phyloP scores from a whole-genome alignment of 2,329 filamentous ascomycete species.

The Sarocladium brachiariae region DNA sequence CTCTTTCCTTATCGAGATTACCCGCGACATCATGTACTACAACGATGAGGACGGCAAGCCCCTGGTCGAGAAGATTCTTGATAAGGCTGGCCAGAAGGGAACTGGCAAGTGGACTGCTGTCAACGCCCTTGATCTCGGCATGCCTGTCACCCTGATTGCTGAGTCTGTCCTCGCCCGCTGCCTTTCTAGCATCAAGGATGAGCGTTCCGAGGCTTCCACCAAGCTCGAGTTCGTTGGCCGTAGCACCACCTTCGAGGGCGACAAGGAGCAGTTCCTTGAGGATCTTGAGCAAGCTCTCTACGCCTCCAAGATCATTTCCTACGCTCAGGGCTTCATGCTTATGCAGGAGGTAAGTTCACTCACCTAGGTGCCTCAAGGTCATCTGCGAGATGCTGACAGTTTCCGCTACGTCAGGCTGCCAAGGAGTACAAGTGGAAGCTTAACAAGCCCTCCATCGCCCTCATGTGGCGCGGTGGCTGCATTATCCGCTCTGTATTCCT shows the following conservation, averaged over 20 bases:
- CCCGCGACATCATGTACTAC: constrained; percentile 96
- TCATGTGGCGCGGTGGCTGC: constrained; percentile 99
- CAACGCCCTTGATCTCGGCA: constrained; percentile 95
- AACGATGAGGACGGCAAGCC: constrained; percentile 89
- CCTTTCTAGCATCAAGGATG: constrained; percentile 87
- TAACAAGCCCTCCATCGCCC: constrained; percentile 98
- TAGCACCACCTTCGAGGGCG: constrained; percentile 71
- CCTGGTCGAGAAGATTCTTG: constrained; percentile 97
- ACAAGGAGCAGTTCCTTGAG: constrained; percentile 89
- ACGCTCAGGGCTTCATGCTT: constrained; percentile 99
- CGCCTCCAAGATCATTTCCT: constrained; percentile 99
- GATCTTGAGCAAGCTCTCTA: constrained; percentile 99
- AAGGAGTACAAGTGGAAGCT: constrained; percentile 97
- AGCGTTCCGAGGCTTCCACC: constrained; percentile 76
- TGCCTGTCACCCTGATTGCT: constrained; percentile 96
- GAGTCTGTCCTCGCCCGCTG: constrained; percentile 95
- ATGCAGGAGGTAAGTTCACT: constrained; percentile 77
- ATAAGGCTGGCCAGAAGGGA: constrained; percentile 98
- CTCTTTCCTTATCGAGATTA: constrained; percentile 99
- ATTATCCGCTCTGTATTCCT: constrained; percentile 99
- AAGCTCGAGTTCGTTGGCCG: constrained; percentile 72
- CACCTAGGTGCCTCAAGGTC: not conserved
- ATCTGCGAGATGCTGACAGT: not conserved
- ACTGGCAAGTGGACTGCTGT: constrained; percentile 99
- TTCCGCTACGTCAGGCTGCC: constrained; percentile 57